These are phyloP conservation scores for Suillus bovinus DNA, from an alignment of 768 basidiomycete species.

Conservation along the genomic window DNA sequence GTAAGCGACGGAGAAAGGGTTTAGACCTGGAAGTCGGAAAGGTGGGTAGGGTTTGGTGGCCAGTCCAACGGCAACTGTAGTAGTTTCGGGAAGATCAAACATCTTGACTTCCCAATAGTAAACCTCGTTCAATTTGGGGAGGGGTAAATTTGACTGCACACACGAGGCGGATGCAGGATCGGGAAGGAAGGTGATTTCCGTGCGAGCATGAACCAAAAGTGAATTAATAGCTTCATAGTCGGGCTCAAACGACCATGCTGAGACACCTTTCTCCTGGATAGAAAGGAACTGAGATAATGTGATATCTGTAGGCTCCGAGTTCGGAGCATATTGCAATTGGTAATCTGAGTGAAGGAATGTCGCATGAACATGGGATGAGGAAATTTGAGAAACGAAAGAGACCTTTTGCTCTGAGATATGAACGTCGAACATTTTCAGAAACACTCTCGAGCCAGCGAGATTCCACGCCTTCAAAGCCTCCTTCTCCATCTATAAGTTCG, in stretches of 20 bases:
- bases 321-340: conserved; percentile 87
- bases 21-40: conserved; percentile 88
- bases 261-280: conserved; percentile 99
- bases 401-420: conserved; percentile 91
- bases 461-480: conserved; percentile 92
- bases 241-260: conserved; percentile 99
- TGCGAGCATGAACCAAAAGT: conserved; percentile 90
- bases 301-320: conserved; percentile 97
- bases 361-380: conserved; percentile 10
- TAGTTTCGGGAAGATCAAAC: conserved; percentile 90
- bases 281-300: conserved; percentile 98
- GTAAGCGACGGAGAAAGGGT: conserved; percentile 89
- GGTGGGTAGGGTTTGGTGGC: conserved; percentile 97
- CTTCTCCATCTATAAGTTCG: conserved; percentile 88
- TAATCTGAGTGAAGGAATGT: conserved; percentile 51
- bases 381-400: conserved; percentile 22
- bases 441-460: conserved; percentile 89
- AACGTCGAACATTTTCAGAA: conserved; percentile 60
- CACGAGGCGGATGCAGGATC: conserved; percentile 92
- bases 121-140: conserved; percentile 97
- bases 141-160: conserved; percentile 94
- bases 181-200: conserved; percentile 97
- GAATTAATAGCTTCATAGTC: conserved; percentile 95
- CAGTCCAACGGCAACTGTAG: conserved; percentile 88
- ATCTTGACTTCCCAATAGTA: conserved; percentile 99